These are phyloP conservation scores for Elongisporangium anandrum DNA, from an alignment of 352 stramenopile species.

Conservation along the genomic window DNA sequence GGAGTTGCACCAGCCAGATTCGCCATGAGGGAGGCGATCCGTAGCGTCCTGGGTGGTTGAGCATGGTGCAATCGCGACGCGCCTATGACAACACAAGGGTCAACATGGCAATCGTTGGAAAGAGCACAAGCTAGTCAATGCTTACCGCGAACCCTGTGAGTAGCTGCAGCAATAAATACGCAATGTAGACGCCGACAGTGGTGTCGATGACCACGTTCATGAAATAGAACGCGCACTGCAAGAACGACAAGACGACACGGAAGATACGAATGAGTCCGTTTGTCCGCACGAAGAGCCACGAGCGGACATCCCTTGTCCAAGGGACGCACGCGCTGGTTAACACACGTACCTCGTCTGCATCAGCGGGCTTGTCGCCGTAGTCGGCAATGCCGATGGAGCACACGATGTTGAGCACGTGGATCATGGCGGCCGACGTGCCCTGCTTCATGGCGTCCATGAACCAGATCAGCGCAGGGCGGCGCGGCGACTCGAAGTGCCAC, in stretches of 20 bases:
- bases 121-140: not conserved
- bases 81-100: conserved; percentile 21
- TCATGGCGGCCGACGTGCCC: conserved; percentile 68
- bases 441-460: conserved; percentile 86
- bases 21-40: conserved; percentile 57
- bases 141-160: conserved; percentile 51
- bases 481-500: conserved; percentile 65
- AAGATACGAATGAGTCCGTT: conserved; percentile 1
- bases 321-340: not conserved
- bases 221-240: conserved; percentile 81
- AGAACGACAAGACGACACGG: not conserved
- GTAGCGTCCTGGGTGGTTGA: conserved; percentile 65
- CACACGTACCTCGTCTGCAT: conserved; percentile 52
- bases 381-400: conserved; percentile 72
- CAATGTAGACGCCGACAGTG: conserved; percentile 77
- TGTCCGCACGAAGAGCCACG: not conserved
- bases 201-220: conserved; percentile 86
- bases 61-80: conserved; percentile 48
- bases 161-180: conserved; percentile 66
- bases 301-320: too few species aligned
- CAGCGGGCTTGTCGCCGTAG: conserved; percentile 36
- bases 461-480: conserved; percentile 61
- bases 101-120: too few species aligned
- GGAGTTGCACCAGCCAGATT: conserved; percentile 59
- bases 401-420: conserved; percentile 78